These are phyloP conservation scores for Pestalotiopsis sp. DNA, from an alignment of 2,329 filamentous ascomycete genomes.

Conservation along the genomic window DNA sequence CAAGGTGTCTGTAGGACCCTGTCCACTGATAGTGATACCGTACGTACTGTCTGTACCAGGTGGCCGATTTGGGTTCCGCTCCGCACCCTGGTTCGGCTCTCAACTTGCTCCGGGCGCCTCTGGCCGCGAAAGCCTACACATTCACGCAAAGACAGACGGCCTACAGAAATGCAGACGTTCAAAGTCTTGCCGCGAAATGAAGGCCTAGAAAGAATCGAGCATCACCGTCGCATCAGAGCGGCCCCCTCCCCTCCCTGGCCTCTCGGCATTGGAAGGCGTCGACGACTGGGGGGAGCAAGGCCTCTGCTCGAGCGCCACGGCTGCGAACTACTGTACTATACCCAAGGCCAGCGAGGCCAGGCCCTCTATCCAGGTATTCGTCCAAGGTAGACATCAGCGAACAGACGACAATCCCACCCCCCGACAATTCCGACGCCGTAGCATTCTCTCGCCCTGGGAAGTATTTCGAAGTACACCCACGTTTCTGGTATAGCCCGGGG, in stretches of 20 bases:
- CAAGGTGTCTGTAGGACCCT: not conserved
- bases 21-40: not conserved
- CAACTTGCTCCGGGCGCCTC: not conserved
- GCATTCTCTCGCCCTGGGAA: not conserved
- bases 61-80: constrained; percentile 6
- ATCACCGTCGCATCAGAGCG: not conserved
- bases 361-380: too few species aligned
- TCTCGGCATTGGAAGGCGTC: not conserved
- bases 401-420: not conserved
- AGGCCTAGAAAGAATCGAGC: not conserved
- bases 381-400: too few species aligned
- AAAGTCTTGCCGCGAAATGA: constrained; percentile 2
- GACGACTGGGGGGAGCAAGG: not conserved
- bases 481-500: constrained; percentile 1
- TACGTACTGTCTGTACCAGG: not conserved
- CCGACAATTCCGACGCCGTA: not conserved
- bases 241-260: not conserved
- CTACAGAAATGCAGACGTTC: not conserved
- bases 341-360: not conserved
- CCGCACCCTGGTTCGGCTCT: not conserved
- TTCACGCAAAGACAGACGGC: not conserved
- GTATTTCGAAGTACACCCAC: constrained; percentile 9
- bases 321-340: constrained; percentile 3
- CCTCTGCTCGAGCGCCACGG: constrained; percentile 1
- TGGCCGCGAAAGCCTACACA: not conserved